Evolutionary conservation across 2,329 filamentous ascomycete species (phyloP).

Genomic region (Talaromyces sp.): DNA sequence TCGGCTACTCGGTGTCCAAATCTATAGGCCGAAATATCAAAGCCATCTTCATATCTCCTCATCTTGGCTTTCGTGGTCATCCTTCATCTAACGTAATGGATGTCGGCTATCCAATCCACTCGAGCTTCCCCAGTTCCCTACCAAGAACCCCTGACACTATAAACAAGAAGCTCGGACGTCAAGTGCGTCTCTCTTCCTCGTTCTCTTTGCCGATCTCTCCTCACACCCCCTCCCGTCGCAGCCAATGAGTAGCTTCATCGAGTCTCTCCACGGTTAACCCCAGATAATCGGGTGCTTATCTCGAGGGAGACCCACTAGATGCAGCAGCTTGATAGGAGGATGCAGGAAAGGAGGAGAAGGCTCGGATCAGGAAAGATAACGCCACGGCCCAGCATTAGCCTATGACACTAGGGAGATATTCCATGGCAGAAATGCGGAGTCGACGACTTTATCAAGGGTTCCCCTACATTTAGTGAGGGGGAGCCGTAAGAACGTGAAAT

Average conservation of each 20-base stretch:
- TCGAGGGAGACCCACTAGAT: slow-evolving; percentile 11
- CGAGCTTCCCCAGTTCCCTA: neutral
- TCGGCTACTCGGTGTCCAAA: slow-evolving; percentile 4
- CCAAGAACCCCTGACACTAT: neutral
- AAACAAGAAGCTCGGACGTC: neutral
- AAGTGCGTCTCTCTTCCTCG: neutral
- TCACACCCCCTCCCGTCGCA: slow-evolving; percentile 11
- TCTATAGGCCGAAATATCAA: slow-evolving; percentile 8
- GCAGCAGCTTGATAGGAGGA: slow-evolving; percentile 16
- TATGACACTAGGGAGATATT: neutral
- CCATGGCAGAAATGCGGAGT: neutral
- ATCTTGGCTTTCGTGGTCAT: neutral
- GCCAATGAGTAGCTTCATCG: slow-evolving; percentile 11
- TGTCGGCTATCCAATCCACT: slow-evolving; percentile 2
- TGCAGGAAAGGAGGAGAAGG: neutral
- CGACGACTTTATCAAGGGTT: neutral
- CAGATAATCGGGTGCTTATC: slow-evolving; percentile 26
- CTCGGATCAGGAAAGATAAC: slow-evolving; percentile 16
- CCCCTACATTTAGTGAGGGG: neutral
- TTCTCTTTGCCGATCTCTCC: slow-evolving; percentile 20
- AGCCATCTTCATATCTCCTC: neutral
- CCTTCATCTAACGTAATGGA: neutral
- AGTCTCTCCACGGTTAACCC: slow-evolving; percentile 6
- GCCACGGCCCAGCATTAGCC: neutral
- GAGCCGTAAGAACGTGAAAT: neutral